Base-by-base conservation (phyloP, 768 basidiomycete species). In the Termitomyces sp. region DNA sequence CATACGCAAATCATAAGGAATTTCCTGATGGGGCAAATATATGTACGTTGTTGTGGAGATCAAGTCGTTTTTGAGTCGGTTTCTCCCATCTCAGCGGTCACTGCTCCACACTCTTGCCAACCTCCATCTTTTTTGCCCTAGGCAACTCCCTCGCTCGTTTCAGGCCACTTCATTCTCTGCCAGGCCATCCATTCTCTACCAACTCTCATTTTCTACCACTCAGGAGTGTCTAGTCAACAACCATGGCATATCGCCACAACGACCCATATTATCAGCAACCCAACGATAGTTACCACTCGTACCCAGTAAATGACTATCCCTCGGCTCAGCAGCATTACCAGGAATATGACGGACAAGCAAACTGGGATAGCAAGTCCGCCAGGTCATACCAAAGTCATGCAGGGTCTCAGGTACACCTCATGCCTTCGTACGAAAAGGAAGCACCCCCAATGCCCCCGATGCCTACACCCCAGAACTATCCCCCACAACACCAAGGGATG, bases 321-420 rank as follows among this genome's bases (percentile, higher is more conserved):
- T 72, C 75, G 13, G 46, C 58, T 59, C 69, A 72, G 27, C 57
- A 53, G 37, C 51, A 52, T 51, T 72, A 76, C 61, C 77, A 79
- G 57, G 80, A 83, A 61, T 71, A 77, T 61, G 78, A 83, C 26
- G 67, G 71, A 59, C 72, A 76, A 51, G 57, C 67, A 42, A 79
- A 80, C 55, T 81, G 79, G 78, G 81, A 82, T 61, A 64, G 70
- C 32, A 79, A 76, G 66, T 86, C 83, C 5, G 72, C 76, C 46
- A 83, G 85, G 59, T 88, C 87, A 27, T 82, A 82, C 68, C 79
- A 85, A 68, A 87, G 86, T 69, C 82, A 79, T 64, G 79, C 78
- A 63, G 84, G 87, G 70, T 91, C 90, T 5, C 88, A 91, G 65
- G 82, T 76, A 27, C 88, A 91, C 67, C 83, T 91, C 62, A 83